Evolutionary conservation across 2,329 filamentous ascomycete genomes (phyloP), one percentile per base, ranked within the genome.

Genomic region (Claviceps sorghi): DNA sequence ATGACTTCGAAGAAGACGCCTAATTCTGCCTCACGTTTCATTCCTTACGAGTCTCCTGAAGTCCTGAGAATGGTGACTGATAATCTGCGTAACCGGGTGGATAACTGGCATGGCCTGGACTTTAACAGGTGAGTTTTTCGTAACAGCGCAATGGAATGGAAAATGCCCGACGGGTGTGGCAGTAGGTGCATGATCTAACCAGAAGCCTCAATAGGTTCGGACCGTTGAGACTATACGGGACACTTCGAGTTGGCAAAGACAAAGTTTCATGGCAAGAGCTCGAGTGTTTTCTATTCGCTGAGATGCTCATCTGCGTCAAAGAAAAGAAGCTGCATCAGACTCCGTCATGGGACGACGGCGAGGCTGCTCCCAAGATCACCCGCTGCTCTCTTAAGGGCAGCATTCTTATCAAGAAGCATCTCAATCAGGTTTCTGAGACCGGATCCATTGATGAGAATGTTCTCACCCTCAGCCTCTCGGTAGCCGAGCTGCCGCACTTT

Each of bases 261-360:
- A 89, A 89, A 59, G 78, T 91, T 58, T 90, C 90, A 7, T 98
- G 93, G 93, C 93, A 98, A 72, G 93, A 97, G 66, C 72, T 98
- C 52, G 90, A 98, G 66, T 98, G 93, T 67, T 98, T 88, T 66
- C 77, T 98, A 32, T 98, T 98, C 64, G 88, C 86, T 4, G 93
- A 98, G 71, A 98, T 98, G 93, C 84, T 98, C 61, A 98, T 98
- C 58, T 98, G 93, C 64, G 89, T 98, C 55, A 98, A 97, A 69
- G 93, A 97, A 70, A 97, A 96, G 78, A 95, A 90, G 71, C 68
- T 75, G 9, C 73, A 41, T 2, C 65, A 68, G 26, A 51, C 61
- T 61, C 55, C 77, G 41, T 76, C 80, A 58, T 90, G 86, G 78
- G 84, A 82, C 49, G 80, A 80, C 50, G 80, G 80, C 51, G 71